A percentile compares a stretch with the other conserved stretches of the same genome.
Conservation (phyloP, 331 rosid species). For the Saraca asoca region DNA sequence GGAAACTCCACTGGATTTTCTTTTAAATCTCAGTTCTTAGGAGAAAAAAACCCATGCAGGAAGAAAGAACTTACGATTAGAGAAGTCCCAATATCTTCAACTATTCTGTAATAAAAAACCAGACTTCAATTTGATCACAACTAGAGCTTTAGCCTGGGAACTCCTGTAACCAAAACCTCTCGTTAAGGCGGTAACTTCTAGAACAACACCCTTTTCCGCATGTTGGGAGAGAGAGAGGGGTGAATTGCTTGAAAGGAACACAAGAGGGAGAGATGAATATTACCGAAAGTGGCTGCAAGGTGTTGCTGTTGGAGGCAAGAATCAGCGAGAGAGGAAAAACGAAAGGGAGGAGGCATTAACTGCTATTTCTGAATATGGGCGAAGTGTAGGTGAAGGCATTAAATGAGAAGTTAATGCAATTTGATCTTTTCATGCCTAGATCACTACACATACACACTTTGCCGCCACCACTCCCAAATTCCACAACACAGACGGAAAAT, state of each 20-base stretch:
- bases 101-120: not conserved
- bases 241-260: conserved; percentile 32
- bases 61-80: conserved; percentile 30
- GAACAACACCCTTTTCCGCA: conserved; percentile 20
- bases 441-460: conserved; percentile 30
- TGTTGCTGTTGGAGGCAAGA: conserved; percentile 39
- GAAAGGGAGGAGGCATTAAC: conserved; percentile 51
- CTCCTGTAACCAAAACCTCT: not conserved
- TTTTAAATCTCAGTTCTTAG: not conserved
- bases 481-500: not conserved
- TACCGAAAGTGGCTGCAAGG: conserved; percentile 43
- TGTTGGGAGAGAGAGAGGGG: conserved; percentile 13
- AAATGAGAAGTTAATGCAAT: conserved; percentile 77
- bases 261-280: conserved; percentile 20
- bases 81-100: conserved; percentile 28
- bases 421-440: conserved; percentile 65
- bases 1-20: conserved; percentile 14
- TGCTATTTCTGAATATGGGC: conserved; percentile 55
- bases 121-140: conserved; percentile 13
- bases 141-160: conserved; percentile 8
- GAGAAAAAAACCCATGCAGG: not conserved
- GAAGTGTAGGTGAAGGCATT: conserved; percentile 67
- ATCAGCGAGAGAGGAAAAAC: conserved; percentile 6
- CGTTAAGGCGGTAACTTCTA: not conserved
- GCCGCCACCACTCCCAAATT: conserved; percentile 34